Evolutionary conservation across 2,329 filamentous ascomycete species (phyloP).

Genomic region (Talaromyces rugulosus): DNA sequence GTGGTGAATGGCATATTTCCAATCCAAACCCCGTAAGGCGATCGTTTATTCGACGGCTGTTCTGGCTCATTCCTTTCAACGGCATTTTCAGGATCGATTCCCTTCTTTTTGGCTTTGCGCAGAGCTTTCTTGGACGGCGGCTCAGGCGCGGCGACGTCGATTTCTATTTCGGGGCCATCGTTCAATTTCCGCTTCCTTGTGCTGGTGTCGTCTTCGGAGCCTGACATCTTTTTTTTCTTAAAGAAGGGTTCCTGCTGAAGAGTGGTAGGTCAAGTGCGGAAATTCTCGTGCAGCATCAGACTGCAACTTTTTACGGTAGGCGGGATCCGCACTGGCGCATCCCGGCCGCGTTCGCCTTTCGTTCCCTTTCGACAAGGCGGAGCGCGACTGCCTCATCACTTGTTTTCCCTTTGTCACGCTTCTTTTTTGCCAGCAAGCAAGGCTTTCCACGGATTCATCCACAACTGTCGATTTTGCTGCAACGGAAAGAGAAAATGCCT

Average conservation of each 20-base stretch:
- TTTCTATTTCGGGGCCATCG: slow-evolving; percentile 65
- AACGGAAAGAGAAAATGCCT: slow-evolving; percentile 23
- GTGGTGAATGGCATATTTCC: slow-evolving; percentile 87
- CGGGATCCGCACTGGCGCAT: slow-evolving; percentile 7
- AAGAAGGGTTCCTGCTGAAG: background rate
- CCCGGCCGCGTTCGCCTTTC: background rate
- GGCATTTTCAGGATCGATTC: slow-evolving; percentile 15
- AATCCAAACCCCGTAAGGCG: slow-evolving; percentile 87
- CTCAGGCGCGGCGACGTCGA: slow-evolving; percentile 84
- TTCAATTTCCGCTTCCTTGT: slow-evolving; percentile 67
- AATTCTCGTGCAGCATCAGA: background rate
- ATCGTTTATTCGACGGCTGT: slow-evolving; percentile 45
- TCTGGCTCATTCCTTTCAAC: slow-evolving; percentile 31
- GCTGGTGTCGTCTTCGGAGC: slow-evolving; percentile 13
- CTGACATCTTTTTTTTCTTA: slow-evolving; percentile 22
- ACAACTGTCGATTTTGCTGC: background rate
- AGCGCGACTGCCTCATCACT: background rate
- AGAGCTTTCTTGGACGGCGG: slow-evolving; percentile 92
- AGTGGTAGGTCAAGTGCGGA: background rate
- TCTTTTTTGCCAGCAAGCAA: background rate
- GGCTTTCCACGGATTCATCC: background rate
- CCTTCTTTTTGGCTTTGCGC: slow-evolving; percentile 76
- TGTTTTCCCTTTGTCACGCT: background rate
- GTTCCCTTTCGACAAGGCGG: background rate
- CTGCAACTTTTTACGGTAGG: background rate